These are phyloP conservation scores for Stemphylium beticola DNA, from an alignment of 2,329 filamentous ascomycete species.

Conservation along the genomic window DNA sequence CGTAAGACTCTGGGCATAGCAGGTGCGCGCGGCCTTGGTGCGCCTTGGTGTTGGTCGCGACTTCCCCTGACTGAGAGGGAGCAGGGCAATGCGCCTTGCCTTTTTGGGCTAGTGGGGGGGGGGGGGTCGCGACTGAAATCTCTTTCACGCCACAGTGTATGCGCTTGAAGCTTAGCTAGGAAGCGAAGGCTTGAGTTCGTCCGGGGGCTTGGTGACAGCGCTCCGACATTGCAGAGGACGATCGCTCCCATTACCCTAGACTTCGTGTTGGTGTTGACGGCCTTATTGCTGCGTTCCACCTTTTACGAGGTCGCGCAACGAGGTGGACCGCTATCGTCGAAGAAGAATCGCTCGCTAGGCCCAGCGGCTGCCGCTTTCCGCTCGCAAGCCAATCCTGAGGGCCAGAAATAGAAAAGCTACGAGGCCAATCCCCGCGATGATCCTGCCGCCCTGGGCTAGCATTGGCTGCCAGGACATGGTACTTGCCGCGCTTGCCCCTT, in stretches of 20 bases:
- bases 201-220: slow-evolving; percentile 16
- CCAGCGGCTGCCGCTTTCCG: slow-evolving; percentile 18
- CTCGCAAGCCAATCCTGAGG: slow-evolving; percentile 23
- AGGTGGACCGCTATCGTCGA: not conserved
- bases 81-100: too few species aligned
- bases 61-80: not conserved
- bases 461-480: slow-evolving; percentile 31
- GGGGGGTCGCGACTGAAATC: slow-evolving; percentile 16
- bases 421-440: slow-evolving; percentile 28
- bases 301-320: not conserved
- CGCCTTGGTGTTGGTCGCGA: too few species aligned
- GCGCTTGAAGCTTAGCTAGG: slow-evolving; percentile 27
- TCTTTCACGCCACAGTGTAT: slow-evolving; percentile 8
- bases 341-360: slow-evolving; percentile 1
- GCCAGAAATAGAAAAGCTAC: slow-evolving; percentile 35
- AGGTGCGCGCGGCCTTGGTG: too few species aligned
- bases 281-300: not conserved
- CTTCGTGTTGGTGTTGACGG: too few species aligned
- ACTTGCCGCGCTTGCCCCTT: slow-evolving; percentile 36
- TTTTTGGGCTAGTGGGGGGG: slow-evolving; percentile 9
- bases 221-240: slow-evolving; percentile 9
- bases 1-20: too few species aligned
- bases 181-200: slow-evolving; percentile 23
- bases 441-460: slow-evolving; percentile 25
- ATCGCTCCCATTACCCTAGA: not conserved